Base-by-base conservation (phyloP, 139 green algal species). In the Coelastrella sp. region DNA sequence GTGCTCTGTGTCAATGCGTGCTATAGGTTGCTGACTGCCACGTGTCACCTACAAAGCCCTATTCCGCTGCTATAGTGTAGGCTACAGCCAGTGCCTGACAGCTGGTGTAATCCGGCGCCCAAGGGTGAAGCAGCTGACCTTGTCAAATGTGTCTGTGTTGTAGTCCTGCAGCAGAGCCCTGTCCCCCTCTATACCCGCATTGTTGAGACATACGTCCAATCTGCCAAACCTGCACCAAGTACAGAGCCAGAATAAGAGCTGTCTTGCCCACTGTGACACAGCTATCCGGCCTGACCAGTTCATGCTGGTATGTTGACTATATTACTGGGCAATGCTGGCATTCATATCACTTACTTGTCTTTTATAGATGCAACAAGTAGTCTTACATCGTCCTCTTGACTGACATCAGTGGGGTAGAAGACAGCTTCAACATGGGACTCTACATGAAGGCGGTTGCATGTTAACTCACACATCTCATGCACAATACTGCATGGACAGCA, bases 101-200 rank as follows among this genome's bases (percentile, higher is more conserved):
- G 7, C 21, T 27, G 17, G 27, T n/a, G n/a, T n/a, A n/a, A n/a
- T n/a, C n/a, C n/a, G n/a, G n/a, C n/a, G n/a, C n/a, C n/a, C n/a
- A n/a, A n/a, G n/a, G n/a, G n/a, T n/a, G n/a, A n/a, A n/a, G n/a
- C n/a, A 43, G 15, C n/a, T 41, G 4, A 79, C 40, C 17, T 48
- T 3, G 21, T 73, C 75, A 71, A 83, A 83, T 4, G 38, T 51
- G 11, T 50, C 51, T 51, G 75, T 83, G 32, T 23, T 51, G 75
- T 83, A 83, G 23, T 83, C 75, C 23, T 83, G 75, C 5, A 69
- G 6, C 13, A 25, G 53, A 25, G 75, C 75, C 37, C 75, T 27
- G 51, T 50, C 51, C 3, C 75, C 75, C 27, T 83, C 75, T 17
- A 83, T 53, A 27, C 75, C 75, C 7, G 75, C 75, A 57, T 83